phyloP scores from a whole-genome alignment of 2,329 filamentous ascomycete species.

The Colletotrichum truncatum region DNA sequence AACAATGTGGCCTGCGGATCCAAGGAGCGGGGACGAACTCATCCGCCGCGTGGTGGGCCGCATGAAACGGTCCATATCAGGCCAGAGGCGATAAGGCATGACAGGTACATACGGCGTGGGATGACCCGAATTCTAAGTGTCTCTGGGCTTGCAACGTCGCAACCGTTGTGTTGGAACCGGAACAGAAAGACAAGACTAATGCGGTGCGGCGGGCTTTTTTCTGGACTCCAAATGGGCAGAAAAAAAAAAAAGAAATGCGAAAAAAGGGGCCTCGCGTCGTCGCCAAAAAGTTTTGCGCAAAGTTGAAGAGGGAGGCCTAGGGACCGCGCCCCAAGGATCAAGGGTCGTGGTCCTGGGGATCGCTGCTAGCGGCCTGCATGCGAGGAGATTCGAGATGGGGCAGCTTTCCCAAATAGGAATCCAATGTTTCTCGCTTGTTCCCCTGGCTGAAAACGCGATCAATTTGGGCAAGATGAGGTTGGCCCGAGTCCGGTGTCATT shows the following conservation, averaged over 20 bases:
- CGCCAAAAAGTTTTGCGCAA: not conserved
- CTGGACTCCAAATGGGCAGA: not conserved
- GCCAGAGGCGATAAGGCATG: constrained; percentile 9
- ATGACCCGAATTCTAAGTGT: not conserved
- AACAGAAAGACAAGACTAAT: not conserved
- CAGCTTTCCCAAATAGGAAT: constrained; percentile 25
- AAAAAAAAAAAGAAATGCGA: not conserved
- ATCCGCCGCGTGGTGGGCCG: constrained; percentile 18
- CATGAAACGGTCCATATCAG: constrained; percentile 24
- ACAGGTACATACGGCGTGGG: not conserved
- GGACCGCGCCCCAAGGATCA: constrained; percentile 8
- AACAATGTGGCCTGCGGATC: constrained; percentile 14
- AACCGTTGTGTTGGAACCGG: not conserved
- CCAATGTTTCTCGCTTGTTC: constrained; percentile 28
- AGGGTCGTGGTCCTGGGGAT: constrained; percentile 17
- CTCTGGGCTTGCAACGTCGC: not conserved
- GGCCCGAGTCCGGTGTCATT: not conserved
- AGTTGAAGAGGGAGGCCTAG: constrained; percentile 3
- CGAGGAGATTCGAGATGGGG: constrained; percentile 23
- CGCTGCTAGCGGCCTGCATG: constrained; percentile 20
- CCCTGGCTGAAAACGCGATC: constrained; percentile 9
- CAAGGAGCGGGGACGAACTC: constrained; percentile 18
- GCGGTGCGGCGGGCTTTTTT: not conserved
- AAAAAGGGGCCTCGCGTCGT: constrained; percentile 7
- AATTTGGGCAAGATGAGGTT: constrained; percentile 6